phyloP scores from a whole-genome alignment of 2,329 filamentous ascomycete species.

The Fusarium albidum region DNA sequence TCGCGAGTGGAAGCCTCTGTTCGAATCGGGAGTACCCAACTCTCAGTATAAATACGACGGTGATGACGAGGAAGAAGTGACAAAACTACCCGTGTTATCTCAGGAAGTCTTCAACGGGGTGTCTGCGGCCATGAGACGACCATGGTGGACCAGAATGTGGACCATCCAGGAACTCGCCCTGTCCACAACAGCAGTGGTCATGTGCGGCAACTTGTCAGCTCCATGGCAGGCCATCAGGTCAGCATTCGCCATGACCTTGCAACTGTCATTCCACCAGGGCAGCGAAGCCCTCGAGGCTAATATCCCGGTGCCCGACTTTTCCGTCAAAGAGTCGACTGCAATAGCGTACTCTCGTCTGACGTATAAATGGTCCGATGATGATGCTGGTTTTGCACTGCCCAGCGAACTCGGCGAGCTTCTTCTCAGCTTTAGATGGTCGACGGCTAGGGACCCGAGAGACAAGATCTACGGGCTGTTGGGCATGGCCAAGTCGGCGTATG shows the following conservation, averaged over 20 bases:
- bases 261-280: not conserved
- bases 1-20: too few species aligned
- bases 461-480: constrained; percentile 2
- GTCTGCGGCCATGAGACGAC: not conserved
- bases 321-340: not conserved
- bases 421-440: not conserved
- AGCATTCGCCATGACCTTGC: not conserved
- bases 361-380: not conserved
- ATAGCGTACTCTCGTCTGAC: not conserved
- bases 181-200: not conserved
- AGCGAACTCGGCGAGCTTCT: not conserved
- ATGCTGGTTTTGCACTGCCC: not conserved
- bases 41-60: not conserved
- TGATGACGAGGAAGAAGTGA: not conserved
- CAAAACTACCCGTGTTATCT: not conserved
- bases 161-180: not conserved
- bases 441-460: not conserved
- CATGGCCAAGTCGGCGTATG: not conserved
- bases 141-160: constrained; percentile 4
- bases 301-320: not conserved
- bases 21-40: too few species aligned
- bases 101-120: not conserved
- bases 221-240: not conserved
- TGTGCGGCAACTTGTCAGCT: not conserved
- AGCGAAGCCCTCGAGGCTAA: not conserved